phyloP scores from a whole-genome alignment of 306 rosid genomes.

The apple (Malus domestica) region ASM211411v1 NC_041794.1:476501-477000 shows the following conservation, averaged over 20 bases:
- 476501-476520: constrained; percentile 22
- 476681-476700: too few relatives aligned
- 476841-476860: not conserved
- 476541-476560: constrained; percentile 53
- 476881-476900: not conserved
- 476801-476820: not conserved
- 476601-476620: too few relatives aligned
- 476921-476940: not conserved
- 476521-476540: constrained; percentile 70
- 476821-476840: constrained; percentile 40
- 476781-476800: not conserved
- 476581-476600: constrained; percentile 43
- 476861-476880: not conserved
- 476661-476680: not conserved
- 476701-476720: constrained; percentile 77
- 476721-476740: constrained; percentile 17
- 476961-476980: constrained; percentile 82
- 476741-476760: not conserved
- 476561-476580: constrained; percentile 61
- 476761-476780: not conserved
- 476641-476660: not conserved
- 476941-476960: constrained; percentile 86
- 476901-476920: not conserved
- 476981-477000: constrained; percentile 90
- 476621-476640: too few relatives aligned